Conservation (phyloP, 352 stramenopile species). For the Thalassiosira mediterranea region DNA sequence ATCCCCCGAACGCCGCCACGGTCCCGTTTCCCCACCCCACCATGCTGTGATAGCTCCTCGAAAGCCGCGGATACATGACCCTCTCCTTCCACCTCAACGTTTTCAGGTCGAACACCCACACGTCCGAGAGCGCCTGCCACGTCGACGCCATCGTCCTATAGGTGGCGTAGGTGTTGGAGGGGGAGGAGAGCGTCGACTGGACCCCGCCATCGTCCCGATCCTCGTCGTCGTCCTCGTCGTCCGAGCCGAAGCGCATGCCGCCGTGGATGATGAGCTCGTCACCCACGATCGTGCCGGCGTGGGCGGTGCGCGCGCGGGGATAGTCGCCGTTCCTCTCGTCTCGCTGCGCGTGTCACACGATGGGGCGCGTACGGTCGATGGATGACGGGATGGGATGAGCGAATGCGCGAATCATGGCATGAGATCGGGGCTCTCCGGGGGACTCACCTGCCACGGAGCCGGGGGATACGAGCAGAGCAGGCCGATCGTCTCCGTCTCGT, state of each 20-base stretch:
- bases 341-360: background rate
- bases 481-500: constrained; percentile 27
- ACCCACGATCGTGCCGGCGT: constrained; percentile 61
- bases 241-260: constrained; percentile 38
- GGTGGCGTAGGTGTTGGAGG: constrained; percentile 15
- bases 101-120: constrained; percentile 65
- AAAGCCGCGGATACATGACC: constrained; percentile 40
- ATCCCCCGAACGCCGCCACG: constrained; percentile 55
- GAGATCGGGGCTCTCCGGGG: too few species aligned
- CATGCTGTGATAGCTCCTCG: constrained; percentile 55
- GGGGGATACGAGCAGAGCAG: constrained; percentile 28
- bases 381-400: too few species aligned
- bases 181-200: constrained; percentile 10
- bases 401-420: too few species aligned
- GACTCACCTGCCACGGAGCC: constrained; percentile 27
- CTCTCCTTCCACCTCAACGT: constrained; percentile 46
- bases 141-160: constrained; percentile 33
- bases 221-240: too few species aligned
- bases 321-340: constrained; percentile 41
- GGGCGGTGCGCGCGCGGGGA: constrained; percentile 53
- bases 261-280: constrained; percentile 64
- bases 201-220: constrained; percentile 1
- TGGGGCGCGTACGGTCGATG: background rate
- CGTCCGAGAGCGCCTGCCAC: constrained; percentile 57
- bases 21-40: constrained; percentile 50